Conservation (phyloP, 78 protist species). For the Dictyostelium brefeldianum region DNA sequence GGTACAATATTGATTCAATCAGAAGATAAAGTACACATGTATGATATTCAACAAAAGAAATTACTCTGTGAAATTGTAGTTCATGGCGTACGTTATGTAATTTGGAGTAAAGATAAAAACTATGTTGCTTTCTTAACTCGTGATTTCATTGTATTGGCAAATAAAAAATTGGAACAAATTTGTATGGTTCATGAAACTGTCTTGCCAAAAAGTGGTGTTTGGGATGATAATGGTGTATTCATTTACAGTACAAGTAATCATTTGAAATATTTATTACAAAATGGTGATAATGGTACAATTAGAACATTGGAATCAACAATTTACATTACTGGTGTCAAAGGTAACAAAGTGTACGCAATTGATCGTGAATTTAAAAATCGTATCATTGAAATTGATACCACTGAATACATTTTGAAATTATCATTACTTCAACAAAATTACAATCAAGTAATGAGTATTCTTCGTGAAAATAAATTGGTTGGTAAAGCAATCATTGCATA, state of each 20-base stretch:
- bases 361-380: conserved; percentile 94
- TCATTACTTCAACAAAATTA: conserved; percentile 87
- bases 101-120: conserved; percentile 93
- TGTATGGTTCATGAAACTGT: conserved; percentile 93
- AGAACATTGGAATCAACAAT: conserved; percentile 96
- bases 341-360: conserved; percentile 86
- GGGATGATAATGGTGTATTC: conserved; percentile 95
- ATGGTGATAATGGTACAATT: conserved; percentile 96
- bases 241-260: conserved; percentile 97
- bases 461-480: conserved; percentile 71
- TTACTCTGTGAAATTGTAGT: conserved; percentile 73
- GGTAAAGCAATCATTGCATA: conserved; percentile 97
- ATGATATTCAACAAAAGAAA: conserved; percentile 92
- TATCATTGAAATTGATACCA: conserved; percentile 89
- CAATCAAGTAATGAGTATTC: conserved; percentile 90
- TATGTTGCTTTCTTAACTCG: conserved; percentile 94
- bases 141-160: conserved; percentile 86
- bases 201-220: conserved; percentile 95
- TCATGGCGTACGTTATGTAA: conserved; percentile 91
- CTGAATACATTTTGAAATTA: conserved; percentile 95
- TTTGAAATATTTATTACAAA: conserved; percentile 94
- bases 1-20: conserved; percentile 87
- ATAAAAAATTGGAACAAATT: conserved; percentile 88
- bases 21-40: conserved; percentile 93
- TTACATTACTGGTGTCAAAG: conserved; percentile 88